Conservation (phyloP, 2,329 filamentous ascomycete species). For the Aureobasidium uvarum region DNA sequence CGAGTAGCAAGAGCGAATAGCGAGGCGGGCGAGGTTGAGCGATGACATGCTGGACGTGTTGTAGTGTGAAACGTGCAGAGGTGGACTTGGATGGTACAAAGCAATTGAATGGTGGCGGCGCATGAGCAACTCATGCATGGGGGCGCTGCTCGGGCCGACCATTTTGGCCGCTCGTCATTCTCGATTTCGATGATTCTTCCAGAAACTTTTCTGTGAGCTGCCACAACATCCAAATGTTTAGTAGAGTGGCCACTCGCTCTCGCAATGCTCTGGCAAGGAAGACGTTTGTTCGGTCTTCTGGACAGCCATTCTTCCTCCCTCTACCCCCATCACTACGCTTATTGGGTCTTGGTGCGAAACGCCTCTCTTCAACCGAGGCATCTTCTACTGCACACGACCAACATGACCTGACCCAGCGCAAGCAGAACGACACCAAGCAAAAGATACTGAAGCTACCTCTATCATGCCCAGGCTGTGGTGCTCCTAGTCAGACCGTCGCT, state of each 20-base stretch:
- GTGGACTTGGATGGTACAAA: background rate
- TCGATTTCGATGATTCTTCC: background rate
- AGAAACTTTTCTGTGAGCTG: background rate
- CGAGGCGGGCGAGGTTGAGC: constrained; percentile 19
- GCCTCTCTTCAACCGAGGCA: constrained; percentile 20
- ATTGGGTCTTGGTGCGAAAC: background rate
- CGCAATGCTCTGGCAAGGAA: background rate
- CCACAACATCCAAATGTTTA: constrained; percentile 10
- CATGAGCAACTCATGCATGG: background rate
- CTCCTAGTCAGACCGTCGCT: constrained; percentile 57
- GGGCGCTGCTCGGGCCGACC: constrained; percentile 18
- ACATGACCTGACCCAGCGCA: constrained; percentile 31
- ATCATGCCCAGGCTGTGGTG: constrained; percentile 63
- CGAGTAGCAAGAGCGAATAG: constrained; percentile 24
- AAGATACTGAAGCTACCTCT: constrained; percentile 43
- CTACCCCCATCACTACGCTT: background rate
- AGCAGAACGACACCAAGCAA: constrained; percentile 9
- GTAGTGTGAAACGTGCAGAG: background rate
- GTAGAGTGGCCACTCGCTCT: constrained; percentile 5
- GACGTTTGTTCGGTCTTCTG: background rate
- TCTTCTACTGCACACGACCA: background rate
- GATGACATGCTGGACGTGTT: constrained; percentile 16
- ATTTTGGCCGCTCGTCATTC: constrained; percentile 19
- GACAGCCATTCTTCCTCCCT: background rate
- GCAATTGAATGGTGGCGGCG: constrained; percentile 2